Conservation (phyloP, 2,329 filamentous ascomycete genomes). For the Elsinoe batatas region DNA sequence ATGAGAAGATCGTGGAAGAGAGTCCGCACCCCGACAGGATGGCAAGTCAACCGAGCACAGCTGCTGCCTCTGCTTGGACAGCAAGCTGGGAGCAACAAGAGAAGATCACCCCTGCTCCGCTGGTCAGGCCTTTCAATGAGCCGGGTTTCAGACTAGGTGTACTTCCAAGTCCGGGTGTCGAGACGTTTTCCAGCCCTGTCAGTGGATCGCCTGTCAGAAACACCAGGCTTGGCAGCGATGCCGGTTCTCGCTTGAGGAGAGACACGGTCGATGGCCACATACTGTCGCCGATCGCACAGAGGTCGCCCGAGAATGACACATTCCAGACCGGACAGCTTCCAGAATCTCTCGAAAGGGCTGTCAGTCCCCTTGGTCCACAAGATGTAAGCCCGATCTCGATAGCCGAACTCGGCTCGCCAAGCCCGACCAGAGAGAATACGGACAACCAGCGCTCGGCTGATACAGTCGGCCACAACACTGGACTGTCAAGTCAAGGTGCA, state of each 20-base stretch:
- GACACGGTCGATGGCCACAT: constrained; percentile 2
- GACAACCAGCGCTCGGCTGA: too few species aligned
- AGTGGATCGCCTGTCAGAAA: constrained; percentile 4
- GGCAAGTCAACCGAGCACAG: background rate
- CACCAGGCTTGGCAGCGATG: background rate
- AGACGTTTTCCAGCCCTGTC: constrained; percentile 6
- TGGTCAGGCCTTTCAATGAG: background rate
- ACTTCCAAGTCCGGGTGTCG: constrained; percentile 15
- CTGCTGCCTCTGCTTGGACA: constrained; percentile 12
- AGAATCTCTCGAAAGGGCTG: background rate
- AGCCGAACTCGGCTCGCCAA: background rate
- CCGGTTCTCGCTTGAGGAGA: background rate
- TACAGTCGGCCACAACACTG: too few species aligned
- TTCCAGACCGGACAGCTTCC: background rate
- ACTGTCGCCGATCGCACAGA: background rate
- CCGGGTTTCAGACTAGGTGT: constrained; percentile 14
- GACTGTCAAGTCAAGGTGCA: background rate
- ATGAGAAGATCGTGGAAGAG: constrained; percentile 10
- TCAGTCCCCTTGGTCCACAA: background rate
- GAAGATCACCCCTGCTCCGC: background rate
- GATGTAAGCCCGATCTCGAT: background rate
- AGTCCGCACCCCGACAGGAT: background rate
- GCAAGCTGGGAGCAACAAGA: constrained; percentile 8
- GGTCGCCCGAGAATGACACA: background rate
- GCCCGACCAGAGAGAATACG: too few species aligned